Evolutionary conservation across 1,284 basidiomycete species (phyloP), one percentile per base, ranked within the genome.

Genomic region (Sparassis latifolia): DNA sequence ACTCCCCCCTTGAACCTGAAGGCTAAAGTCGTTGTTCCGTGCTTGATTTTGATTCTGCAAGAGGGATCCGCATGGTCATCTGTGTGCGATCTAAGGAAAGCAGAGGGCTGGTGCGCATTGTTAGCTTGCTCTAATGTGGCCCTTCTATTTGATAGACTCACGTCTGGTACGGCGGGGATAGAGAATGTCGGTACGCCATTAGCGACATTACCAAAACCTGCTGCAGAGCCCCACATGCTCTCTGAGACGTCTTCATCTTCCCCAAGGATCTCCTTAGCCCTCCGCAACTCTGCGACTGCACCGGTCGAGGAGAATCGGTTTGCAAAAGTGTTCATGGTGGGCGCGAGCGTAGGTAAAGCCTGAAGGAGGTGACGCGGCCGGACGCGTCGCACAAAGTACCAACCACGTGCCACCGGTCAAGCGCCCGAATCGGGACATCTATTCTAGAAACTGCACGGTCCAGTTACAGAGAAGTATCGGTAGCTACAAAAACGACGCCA

Each of bases 21-120:
- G 6, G 97, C 97, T 44, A 99, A 80, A 3, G 97, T 99, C 3
- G 97, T 99, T 12, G 97, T 99, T 63, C 97, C 97, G 71, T 99
- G 97, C 63, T 94, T 88, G 58, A 99, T 94, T 78, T 99, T 99
- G 75, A 99, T 99, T 69, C 81, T 85, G 75, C 93, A 96, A 55
- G 80, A 83, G 38, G 94, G 92, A 74, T 96, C 92, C 51, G 90
- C 89, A 59, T 86, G 88, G 70, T 96, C 92, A 67, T 97, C 93
- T 49, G 94, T 96, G 72, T 97, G 92, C 52, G 91, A 70, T 60
- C 86, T 79, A 61, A 97, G 75, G 73, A 97, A 97, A 4, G 86
- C 75, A 48, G 88, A 78, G n/a, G 94, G 93, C 94, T 97, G 63
- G 0, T 59, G 43, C 12, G 33, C n/a, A 32, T 37, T 37, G 27